phyloP scores from a whole-genome alignment of 305 asterid genomes.

The Rubia balearica region DNA sequence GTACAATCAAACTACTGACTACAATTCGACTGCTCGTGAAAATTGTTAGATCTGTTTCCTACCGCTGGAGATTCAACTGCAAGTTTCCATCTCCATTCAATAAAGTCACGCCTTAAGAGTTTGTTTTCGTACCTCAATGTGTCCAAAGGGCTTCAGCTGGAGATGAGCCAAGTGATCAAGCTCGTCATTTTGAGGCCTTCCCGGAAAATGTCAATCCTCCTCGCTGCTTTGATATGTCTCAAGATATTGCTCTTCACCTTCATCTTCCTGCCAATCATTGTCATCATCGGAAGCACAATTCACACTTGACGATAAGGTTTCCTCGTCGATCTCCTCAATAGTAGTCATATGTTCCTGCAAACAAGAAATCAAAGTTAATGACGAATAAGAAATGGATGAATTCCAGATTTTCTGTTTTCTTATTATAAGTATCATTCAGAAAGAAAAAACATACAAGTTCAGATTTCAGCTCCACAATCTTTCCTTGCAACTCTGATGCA shows the following conservation, averaged over 20 bases:
- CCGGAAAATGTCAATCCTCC: conserved; percentile 5
- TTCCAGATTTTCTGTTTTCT: not conserved
- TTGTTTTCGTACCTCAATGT: not conserved
- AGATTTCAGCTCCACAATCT: conserved; percentile 34
- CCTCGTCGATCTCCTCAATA: conserved; percentile 37
- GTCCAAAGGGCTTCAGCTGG: not conserved
- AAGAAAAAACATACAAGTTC: conserved; percentile 27
- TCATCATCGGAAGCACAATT: conserved; percentile 30
- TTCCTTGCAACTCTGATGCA: conserved; percentile 27
- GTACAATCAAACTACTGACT: not conserved
- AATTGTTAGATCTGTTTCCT: not conserved
- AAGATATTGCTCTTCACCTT: conserved; percentile 9
- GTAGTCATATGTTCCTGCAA: conserved; percentile 31
- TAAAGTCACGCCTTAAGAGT: not conserved
- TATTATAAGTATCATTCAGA: not conserved
- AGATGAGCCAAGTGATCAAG: not conserved
- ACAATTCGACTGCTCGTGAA: not conserved
- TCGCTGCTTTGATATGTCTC: not conserved
- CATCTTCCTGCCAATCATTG: conserved; percentile 22
- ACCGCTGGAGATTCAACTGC: not conserved
- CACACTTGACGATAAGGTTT: conserved; percentile 29
- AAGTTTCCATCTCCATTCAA: not conserved
- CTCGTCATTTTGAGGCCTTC: not conserved
- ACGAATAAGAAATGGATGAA: not conserved
- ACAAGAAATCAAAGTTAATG: not conserved